phyloP scores from a whole-genome alignment of 2,329 filamentous ascomycete genomes.

The Alternaria postmessia region DNA sequence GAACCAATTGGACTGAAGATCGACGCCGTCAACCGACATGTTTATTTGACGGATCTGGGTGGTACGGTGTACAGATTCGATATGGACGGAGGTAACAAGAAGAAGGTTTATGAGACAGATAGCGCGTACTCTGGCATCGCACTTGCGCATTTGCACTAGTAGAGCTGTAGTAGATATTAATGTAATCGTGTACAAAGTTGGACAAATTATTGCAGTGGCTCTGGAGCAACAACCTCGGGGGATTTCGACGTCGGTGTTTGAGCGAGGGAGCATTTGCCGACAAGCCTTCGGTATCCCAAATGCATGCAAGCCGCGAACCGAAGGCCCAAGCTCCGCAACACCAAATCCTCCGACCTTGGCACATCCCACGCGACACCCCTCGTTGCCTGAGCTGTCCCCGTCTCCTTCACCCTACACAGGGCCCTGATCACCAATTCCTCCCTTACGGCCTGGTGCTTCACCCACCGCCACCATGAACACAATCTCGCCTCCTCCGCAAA shows the following conservation, averaged over 20 bases:
- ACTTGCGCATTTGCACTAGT: constrained; percentile 12
- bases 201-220: background rate
- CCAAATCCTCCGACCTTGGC: constrained; percentile 8
- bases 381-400: background rate
- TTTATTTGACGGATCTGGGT: constrained; percentile 31
- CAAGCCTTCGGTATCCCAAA: constrained; percentile 20
- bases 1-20: constrained; percentile 34
- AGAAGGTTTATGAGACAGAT: constrained; percentile 23
- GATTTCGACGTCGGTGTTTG: constrained; percentile 2
- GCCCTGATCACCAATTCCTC: background rate
- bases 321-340: constrained; percentile 27
- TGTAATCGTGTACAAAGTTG: background rate
- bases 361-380: background rate
- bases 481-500: constrained; percentile 42
- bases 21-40: constrained; percentile 9
- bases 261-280: constrained; percentile 3
- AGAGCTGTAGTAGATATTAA: background rate
- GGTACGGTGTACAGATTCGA: constrained; percentile 25
- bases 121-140: constrained; percentile 25
- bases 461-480: constrained; percentile 42
- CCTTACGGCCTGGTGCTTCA: background rate
- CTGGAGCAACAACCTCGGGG: background rate
- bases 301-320: constrained; percentile 13
- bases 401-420: background rate
- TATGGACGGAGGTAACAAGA: constrained; percentile 23